Conservation (phyloP, 75 land plant genomes). For the Cryptomeria japonica region DNA sequence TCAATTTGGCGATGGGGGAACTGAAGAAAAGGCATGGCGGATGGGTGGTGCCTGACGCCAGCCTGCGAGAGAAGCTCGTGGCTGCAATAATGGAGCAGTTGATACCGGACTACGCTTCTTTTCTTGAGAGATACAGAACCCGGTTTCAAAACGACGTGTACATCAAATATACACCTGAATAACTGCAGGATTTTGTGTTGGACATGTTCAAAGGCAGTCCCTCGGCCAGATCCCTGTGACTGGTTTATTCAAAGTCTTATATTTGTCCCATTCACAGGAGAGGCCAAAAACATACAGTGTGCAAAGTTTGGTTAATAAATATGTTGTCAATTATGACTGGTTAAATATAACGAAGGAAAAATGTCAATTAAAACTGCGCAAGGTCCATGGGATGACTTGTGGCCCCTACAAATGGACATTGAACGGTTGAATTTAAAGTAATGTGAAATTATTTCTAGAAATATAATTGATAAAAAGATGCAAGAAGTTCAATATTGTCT, state of each 20-base stretch:
- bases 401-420: no score
- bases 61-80: conserved; percentile 60
- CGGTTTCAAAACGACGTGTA: conserved; percentile 39
- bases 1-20: conserved; percentile 70
- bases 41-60: conserved; percentile 59
- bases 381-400: no score
- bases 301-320: no score
- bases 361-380: no score
- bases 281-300: no score
- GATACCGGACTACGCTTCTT: conserved; percentile 66
- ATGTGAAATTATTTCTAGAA: no score
- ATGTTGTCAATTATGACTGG: no score
- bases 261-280: no score
- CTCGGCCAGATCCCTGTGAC: not conserved
- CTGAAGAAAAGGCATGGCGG: conserved; percentile 50
- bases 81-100: conserved; percentile 61
- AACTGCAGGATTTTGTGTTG: conserved; percentile 48
- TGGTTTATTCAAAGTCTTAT: not conserved
- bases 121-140: conserved; percentile 36
- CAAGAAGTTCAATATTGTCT: no score
- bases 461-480: no score
- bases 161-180: conserved; percentile 65
- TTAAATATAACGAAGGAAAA: not conserved
- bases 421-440: no score
- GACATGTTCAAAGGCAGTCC: conserved; percentile 66